These are phyloP conservation scores for Leptographium galeiforme DNA, from an alignment of 2,329 filamentous ascomycete genomes.

Conservation along the genomic window DNA sequence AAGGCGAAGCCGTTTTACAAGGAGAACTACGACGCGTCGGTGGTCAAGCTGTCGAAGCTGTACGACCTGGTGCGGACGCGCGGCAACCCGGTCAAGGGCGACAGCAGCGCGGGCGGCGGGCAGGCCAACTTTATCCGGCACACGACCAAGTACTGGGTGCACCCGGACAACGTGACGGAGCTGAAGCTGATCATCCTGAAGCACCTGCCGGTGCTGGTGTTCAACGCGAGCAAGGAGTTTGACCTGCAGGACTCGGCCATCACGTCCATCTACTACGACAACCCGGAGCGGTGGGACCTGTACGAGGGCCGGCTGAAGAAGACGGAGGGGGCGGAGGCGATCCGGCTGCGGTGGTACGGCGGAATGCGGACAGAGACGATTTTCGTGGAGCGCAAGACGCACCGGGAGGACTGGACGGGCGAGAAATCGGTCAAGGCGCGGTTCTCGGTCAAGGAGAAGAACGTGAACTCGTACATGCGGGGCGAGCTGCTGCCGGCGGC, in stretches of 20 bases:
- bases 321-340: conserved; percentile 92
- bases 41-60: conserved; percentile 85
- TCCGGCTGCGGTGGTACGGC: conserved; percentile 93
- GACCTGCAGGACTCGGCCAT: conserved; percentile 84
- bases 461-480: conserved; percentile 79
- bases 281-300: conserved; percentile 82
- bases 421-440: conserved; percentile 98
- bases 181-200: conserved; percentile 96
- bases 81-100: conserved; percentile 83
- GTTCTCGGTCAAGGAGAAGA: conserved; percentile 92
- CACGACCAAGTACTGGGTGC: conserved; percentile 99
- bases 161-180: conserved; percentile 95
- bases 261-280: conserved; percentile 97
- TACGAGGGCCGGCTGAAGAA: conserved; percentile 94
- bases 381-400: conserved; percentile 94
- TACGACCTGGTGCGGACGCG: conserved; percentile 91
- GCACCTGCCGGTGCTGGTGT: conserved; percentile 91
- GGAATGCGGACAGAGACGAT: conserved; percentile 92
- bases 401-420: conserved; percentile 97
- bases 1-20: conserved; percentile 98
- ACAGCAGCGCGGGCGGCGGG: conserved; percentile 76
- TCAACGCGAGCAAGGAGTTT: conserved; percentile 95
- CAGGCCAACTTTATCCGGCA: conserved; percentile 95
- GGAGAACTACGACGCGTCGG: conserved; percentile 93
- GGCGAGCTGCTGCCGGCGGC: conserved; percentile 75